Evolutionary conservation across 1,284 basidiomycete species (phyloP).

Genomic region (Abortiporus biennis): DNA sequence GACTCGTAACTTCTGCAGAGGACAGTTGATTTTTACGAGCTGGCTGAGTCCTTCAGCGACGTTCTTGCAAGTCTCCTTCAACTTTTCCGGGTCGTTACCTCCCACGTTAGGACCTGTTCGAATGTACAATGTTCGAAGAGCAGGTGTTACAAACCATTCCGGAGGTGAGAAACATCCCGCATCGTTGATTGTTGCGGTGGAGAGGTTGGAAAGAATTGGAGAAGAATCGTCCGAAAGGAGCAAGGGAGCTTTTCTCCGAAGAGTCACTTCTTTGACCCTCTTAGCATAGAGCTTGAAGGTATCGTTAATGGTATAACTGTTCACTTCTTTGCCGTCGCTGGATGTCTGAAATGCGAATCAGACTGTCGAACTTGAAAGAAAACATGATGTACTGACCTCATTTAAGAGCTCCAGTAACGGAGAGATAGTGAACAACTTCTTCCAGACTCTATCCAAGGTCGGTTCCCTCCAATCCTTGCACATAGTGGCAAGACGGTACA

Average conservation of each 20-base stretch:
- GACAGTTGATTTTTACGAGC: conserved; percentile 11
- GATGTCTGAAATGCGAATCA: neutral
- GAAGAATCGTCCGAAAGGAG: too few species aligned
- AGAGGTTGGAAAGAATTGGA: too few species aligned
- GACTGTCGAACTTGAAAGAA: neutral
- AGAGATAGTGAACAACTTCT: conserved; percentile 33
- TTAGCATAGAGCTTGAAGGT: conserved; percentile 36
- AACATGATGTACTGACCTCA: neutral
- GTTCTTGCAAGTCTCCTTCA: conserved; percentile 7
- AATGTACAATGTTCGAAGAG: too few species aligned
- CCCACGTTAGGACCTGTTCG: too few species aligned
- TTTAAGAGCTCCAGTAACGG: conserved; percentile 40
- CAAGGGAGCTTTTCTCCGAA: too few species aligned
- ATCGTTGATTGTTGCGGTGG: too few species aligned
- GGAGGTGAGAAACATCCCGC: too few species aligned
- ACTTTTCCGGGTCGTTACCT: too few species aligned
- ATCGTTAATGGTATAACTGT: neutral
- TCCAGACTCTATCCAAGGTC: conserved; percentile 50
- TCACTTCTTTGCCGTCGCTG: neutral
- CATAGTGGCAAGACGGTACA: conserved; percentile 19
- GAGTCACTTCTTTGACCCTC: conserved; percentile 38
- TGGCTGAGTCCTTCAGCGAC: conserved; percentile 13
- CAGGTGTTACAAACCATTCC: too few species aligned
- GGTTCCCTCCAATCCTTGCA: conserved; percentile 54
- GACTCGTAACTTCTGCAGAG: conserved; percentile 35